Conservation (phyloP, 1,284 basidiomycete genomes). For the Rhodotorula sp. region DNA sequence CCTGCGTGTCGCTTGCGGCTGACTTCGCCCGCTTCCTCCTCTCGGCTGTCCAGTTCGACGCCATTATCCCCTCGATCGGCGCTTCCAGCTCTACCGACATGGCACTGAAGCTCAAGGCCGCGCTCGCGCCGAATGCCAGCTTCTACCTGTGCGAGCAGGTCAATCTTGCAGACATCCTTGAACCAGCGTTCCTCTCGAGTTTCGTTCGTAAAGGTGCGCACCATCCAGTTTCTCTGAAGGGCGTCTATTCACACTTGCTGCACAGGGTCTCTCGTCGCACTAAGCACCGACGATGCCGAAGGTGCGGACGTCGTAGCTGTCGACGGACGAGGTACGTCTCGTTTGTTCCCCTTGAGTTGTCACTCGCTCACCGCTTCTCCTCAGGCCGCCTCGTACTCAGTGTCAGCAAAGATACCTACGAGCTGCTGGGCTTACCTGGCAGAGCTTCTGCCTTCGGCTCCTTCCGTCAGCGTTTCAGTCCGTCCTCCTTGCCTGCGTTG, state of each 20-base stretch:
- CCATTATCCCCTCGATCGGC: constrained; percentile 11
- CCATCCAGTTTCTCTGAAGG: no score
- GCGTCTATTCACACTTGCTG: not conserved
- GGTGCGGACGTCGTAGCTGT: constrained; percentile 30
- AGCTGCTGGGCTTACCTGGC: constrained; percentile 34
- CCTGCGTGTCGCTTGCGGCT: not conserved
- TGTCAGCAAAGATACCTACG: constrained; percentile 37
- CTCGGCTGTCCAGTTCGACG: constrained; percentile 19
- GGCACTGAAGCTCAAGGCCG: not conserved
- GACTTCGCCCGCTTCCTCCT: not conserved
- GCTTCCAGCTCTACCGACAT: not conserved
- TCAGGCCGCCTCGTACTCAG: constrained; percentile 35
- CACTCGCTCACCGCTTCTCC: not conserved
- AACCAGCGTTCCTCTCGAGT: constrained; percentile 24
- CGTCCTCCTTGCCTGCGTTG: constrained; percentile 1
- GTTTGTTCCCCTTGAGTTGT: not conserved
- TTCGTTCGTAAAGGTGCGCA: constrained; percentile 27
- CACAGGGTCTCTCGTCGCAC: constrained; percentile 30
- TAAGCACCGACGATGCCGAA: constrained; percentile 18
- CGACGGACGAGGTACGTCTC: constrained; percentile 36
- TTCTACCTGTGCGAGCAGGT: constrained; percentile 15
- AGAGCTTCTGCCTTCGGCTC: constrained; percentile 28
- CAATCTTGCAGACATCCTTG: constrained; percentile 33
- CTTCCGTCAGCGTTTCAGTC: constrained; percentile 32
- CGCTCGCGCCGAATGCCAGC: not conserved